Evolutionary conservation across 2,329 filamentous ascomycete genomes (phyloP), one percentile per base, ranked within the genome.

Genomic region (Penicillium sp.): DNA sequence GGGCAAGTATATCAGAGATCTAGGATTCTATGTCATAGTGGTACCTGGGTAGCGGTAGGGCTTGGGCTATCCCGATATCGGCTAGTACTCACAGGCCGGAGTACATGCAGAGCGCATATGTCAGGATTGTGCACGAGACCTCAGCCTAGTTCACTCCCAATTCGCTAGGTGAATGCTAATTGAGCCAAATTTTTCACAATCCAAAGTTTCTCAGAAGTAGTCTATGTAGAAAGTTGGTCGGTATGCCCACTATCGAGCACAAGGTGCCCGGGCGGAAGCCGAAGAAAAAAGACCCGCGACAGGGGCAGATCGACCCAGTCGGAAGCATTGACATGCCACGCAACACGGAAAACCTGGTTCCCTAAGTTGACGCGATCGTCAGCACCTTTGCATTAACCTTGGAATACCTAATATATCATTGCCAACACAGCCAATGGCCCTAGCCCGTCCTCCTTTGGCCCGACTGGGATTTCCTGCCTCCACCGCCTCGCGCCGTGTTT

Each of bases 401-500:
- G 16, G 36, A 21, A 26, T 26, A 24, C 12, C 16, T 24, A 15
- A 13, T 21, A 47, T 18, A n/a, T 8, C 10, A n/a, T 50, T 51
- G 16, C 28, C 49, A 57, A 49, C 23, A 26, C 31, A 54, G 51
- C 53, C 59, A 61, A 63, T 63, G 62, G 56, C 54, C 54, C 54
- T 53, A 54, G 53, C 47, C 45, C 49, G 56, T 58, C 51, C 62
- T 68, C 67, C 64, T 56, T 70, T 68, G 54, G 65, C 54, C 65
- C 68, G 68, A 65, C 55, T 66, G 61, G 58, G 59, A 62, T 58
- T 60, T 53, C 53, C 49, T 49, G 47, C 54, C 58, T 64, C 68
- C 69, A 71, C 69, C 69, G 67, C 69, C 65, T 68, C 54, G 62
- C 63, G 61, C 49, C 49, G 60, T 59, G 61, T 65, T 59, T 61